phyloP scores from a whole-genome alignment of 768 basidiomycete genomes.

The Podaxis sp. region DNA sequence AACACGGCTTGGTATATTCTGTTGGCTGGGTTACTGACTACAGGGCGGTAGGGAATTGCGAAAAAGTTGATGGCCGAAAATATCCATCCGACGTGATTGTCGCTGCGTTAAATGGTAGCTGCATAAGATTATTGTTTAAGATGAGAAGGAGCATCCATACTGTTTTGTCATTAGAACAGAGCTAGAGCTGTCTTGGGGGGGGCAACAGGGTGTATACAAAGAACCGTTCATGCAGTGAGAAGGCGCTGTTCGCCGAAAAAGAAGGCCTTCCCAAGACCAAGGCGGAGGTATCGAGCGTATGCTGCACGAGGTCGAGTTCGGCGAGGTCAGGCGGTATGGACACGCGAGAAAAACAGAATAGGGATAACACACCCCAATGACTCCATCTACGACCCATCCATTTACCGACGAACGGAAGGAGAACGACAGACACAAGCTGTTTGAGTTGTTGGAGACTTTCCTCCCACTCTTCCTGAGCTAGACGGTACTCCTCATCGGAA shows the following conservation, averaged over 20 bases:
- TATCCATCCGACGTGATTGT: background rate
- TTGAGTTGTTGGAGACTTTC: slow-evolving; percentile 85
- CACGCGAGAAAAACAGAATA: background rate
- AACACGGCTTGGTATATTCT: slow-evolving; percentile 79
- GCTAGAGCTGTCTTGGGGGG: background rate
- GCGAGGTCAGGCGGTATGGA: background rate
- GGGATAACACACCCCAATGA: slow-evolving; percentile 67
- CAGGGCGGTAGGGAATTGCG: slow-evolving; percentile 45
- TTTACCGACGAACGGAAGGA: slow-evolving; percentile 86
- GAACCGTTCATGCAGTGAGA: slow-evolving; percentile 14
- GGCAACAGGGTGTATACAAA: background rate
- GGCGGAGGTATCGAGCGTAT: slow-evolving; percentile 66
- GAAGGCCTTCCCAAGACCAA: slow-evolving; percentile 66
- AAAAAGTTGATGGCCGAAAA: background rate
- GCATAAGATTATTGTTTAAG: background rate
- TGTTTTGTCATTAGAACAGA: background rate
- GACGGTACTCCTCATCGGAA: slow-evolving; percentile 67
- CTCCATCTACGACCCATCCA: slow-evolving; percentile 87
- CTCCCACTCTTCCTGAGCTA: slow-evolving; percentile 91
- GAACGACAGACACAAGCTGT: slow-evolving; percentile 74
- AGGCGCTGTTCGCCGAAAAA: slow-evolving; percentile 43
- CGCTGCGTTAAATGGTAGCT: background rate
- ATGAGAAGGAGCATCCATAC: background rate
- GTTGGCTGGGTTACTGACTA: slow-evolving; percentile 46
- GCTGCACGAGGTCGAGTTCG: slow-evolving; percentile 38